Base-by-base conservation (phyloP, 1,139 yeast genomes). In the Candida albicans region DNA sequence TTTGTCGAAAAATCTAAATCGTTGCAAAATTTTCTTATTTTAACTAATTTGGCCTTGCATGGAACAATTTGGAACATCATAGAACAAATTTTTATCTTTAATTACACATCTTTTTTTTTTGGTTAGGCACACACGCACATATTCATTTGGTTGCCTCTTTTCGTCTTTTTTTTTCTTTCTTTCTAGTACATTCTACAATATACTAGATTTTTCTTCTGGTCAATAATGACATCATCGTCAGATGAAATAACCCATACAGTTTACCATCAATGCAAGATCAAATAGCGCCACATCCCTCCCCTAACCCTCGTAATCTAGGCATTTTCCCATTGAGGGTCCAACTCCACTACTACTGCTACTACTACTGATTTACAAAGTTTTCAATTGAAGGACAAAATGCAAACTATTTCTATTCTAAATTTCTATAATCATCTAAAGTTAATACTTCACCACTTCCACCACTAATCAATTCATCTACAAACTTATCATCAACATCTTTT, bases 401-500 rank as follows among this genome's bases (percentile, higher is more conserved):
- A 18, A 27, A 10, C 3, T 27, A 27, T 7, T 27, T 27, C 10
- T 27, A 9, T 10, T 27, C 29, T 37, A 49, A 28, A n/a, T 46
- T 38, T 41, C 38, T 43, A 44, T 51, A 55, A 39, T 60, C 64
- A 30, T 58, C 59, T 30, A 48, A 35, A 9, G 53, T 49, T 37
- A 64, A 54, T 8, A 51, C 47, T 26, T 44, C 53, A 22, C 68
- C 67, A 14, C 59, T 44, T 3, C 52, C 46, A 34, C 55, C 52
- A 4, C 4, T 4, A 31, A 62, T 47, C 39, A 64, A 47, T 33
- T 52, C 37, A 4, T 57, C 47, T 26, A 64, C 47, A 34, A 58
- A 56, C 9, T 55, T 56, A 11, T 48, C 43, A 14, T 56, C 56
- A 30, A 72, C 53, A 18, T 70, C 77, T 41, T 64, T 68, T 13